Base-by-base conservation (phyloP, 116 monocot genomes). In the Iris pallida region DNA sequence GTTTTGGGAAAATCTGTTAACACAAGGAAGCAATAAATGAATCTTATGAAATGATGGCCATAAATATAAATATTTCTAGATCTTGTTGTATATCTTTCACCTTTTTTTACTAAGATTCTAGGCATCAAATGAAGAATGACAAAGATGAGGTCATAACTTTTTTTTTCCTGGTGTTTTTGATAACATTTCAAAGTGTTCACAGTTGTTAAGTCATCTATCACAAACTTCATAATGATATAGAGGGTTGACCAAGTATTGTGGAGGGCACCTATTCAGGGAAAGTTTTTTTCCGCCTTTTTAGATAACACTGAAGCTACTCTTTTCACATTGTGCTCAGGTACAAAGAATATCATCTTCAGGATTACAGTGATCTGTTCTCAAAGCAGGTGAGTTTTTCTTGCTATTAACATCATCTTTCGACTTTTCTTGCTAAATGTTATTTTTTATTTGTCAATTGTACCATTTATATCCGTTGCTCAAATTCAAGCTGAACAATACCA, bases 311-410 rank as follows among this genome's bases (percentile, higher is more conserved):
- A 40, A 65, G 13, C 16, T 3, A 48, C 54, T 19, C 7, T 4
- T 70, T 59, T 41, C 12, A 41, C 8, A n/a, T 55, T 67, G 9
- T 77, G 19, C 44, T 61, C 65, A 96, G 95, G 79, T 97, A 87
- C 71, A 90, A 92, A 69, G 97, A 97, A 68, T 97, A 97, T 81
- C 97, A 83, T 77, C 92, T 97, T 78, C 78, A 97, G 78, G 97
- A 97, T 76, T 97, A 92, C 60, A 85, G 81, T 71, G 48, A 80
- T 46, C 92, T 89, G 89, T 97, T 97, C 68, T 53, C 81, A 64
- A 92, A 83, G 58, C 80, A 87, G 73, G 97, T 90, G 63, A 83
- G 81, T 42, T 43, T 30, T 67, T 67, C 53, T 66, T 13, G 14
- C 13, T 0, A 13, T 43, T 67, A 19, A 6, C 55, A 46, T 53